These are phyloP conservation scores for Excoecaria cochinchinensis DNA, from an alignment of 345 rosid species.

Conservation along the genomic window DNA sequence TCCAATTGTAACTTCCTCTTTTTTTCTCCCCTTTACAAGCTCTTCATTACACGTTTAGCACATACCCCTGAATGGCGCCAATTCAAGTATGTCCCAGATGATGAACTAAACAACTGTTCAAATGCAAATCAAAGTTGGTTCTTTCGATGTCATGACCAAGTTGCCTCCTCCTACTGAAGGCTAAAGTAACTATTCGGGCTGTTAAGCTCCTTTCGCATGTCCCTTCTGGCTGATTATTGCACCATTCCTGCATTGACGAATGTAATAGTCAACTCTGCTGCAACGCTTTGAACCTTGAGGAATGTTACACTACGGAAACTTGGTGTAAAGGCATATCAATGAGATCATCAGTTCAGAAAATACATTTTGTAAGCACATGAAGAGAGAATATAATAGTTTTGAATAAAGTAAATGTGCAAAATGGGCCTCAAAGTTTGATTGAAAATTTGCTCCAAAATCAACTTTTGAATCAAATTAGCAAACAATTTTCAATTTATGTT, in stretches of 20 bases:
- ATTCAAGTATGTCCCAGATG: not conserved
- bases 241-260: not conserved
- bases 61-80: not conserved
- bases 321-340: too few species aligned
- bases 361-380: too few species aligned
- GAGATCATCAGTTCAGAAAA: too few species aligned
- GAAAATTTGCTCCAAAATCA: too few species aligned
- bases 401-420: too few species aligned
- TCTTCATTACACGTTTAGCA: not conserved
- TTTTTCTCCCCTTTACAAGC: not conserved
- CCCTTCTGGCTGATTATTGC: not conserved
- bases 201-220: not conserved
- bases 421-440: too few species aligned
- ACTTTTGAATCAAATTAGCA: too few species aligned
- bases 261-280: not conserved
- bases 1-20: too few species aligned
- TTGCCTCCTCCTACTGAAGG: not conserved
- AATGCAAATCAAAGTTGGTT: not conserved
- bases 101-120: not conserved
- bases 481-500: too few species aligned
- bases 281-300: too few species aligned
- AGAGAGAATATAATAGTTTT: too few species aligned
- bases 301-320: too few species aligned
- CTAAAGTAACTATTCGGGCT: not conserved
- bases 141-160: not conserved